Conservation (phyloP, 2,329 filamentous ascomycete species). For the Colletotrichum sp. region DNA sequence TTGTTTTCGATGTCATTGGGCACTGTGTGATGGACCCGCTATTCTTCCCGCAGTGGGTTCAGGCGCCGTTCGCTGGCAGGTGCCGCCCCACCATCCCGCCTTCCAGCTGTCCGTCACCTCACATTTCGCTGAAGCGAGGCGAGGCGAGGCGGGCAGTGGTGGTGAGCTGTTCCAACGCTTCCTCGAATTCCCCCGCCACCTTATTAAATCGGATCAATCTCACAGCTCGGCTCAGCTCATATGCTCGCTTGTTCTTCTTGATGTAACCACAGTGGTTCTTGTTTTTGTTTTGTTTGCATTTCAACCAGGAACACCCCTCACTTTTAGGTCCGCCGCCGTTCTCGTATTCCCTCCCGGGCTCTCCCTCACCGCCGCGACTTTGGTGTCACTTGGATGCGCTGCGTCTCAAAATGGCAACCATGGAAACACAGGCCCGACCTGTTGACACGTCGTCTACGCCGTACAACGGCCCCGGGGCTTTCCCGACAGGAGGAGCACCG, state of each 20-base stretch:
- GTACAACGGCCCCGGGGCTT: slow-evolving; percentile 4
- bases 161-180: slow-evolving; percentile 2
- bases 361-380: slow-evolving; percentile 3
- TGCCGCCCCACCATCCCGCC: slow-evolving; percentile 7
- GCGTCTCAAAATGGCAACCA: not conserved
- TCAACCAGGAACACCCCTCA: not conserved
- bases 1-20: not conserved
- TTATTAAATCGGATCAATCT: not conserved
- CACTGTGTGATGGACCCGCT: not conserved
- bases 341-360: not conserved
- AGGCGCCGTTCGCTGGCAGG: slow-evolving; percentile 1
- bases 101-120: not conserved
- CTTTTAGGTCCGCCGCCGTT: not conserved
- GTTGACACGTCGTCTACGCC: not conserved
- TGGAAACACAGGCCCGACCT: not conserved
- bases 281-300: not conserved
- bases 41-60: slow-evolving; percentile 7
- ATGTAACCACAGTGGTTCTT: not conserved
- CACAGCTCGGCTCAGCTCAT: not conserved
- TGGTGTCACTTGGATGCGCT: not conserved
- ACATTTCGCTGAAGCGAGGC: not conserved
- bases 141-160: not conserved
- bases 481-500: not conserved
- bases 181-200: slow-evolving; percentile 11
- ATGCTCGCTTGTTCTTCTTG: not conserved